Evolutionary conservation across 306 rosid genomes (phyloP).

Genomic region (Carpinus fangiana): DNA sequence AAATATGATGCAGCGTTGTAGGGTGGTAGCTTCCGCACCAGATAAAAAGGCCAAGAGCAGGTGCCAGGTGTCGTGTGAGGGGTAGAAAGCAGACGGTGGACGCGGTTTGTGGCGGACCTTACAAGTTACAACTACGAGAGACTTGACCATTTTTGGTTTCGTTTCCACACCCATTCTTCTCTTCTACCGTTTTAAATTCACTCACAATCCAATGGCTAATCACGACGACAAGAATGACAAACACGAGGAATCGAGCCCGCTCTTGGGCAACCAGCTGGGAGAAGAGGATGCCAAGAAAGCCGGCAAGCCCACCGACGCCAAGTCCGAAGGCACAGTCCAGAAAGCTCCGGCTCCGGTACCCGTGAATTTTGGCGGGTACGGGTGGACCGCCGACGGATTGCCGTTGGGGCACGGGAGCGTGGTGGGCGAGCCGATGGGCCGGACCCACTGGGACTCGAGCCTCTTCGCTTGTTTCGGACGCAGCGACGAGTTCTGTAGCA

Average conservation of each 20-base stretch:
- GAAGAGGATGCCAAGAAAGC: conserved; percentile 25
- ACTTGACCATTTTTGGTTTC: neutral
- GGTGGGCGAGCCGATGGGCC: conserved; percentile 79
- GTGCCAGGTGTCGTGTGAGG: neutral
- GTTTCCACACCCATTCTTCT: neutral
- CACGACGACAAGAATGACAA: conserved; percentile 17
- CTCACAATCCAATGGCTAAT: conserved; percentile 38
- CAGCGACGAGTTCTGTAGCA: conserved; percentile 83
- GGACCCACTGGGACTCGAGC: conserved; percentile 71
- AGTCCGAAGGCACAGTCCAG: neutral
- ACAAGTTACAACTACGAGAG: neutral
- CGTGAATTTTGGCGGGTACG: conserved; percentile 31
- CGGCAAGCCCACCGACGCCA: conserved; percentile 18
- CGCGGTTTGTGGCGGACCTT: neutral
- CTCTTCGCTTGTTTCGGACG: conserved; percentile 83
- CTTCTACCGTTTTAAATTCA: neutral
- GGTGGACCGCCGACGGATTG: conserved; percentile 82
- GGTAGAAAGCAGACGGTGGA: conserved; percentile 12
- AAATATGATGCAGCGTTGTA: too few relatives aligned
- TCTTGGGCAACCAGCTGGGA: conserved; percentile 44
- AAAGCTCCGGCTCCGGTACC: conserved; percentile 29
- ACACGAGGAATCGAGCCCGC: conserved; percentile 76
- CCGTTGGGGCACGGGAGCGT: conserved; percentile 78
- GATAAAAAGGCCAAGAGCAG: neutral
- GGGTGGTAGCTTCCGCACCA: too few relatives aligned